These are phyloP conservation scores for Penicillium lividum DNA, from an alignment of 495 filamentous ascomycete species.

Conservation along the genomic window DNA sequence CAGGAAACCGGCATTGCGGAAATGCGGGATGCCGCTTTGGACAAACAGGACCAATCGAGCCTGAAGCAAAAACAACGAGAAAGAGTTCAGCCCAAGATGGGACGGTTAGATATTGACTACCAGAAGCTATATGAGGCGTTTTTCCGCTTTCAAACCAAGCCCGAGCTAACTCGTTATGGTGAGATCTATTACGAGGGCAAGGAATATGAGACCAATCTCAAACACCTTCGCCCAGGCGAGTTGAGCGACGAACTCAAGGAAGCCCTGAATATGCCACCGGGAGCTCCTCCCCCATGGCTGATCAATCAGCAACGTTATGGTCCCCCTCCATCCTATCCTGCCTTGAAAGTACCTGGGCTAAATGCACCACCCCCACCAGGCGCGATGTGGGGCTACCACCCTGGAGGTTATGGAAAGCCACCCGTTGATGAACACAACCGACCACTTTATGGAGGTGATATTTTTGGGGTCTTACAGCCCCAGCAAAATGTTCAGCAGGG, in stretches of 20 bases:
- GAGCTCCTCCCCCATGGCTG: slow-evolving; percentile 93
- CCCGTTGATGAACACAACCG: slow-evolving; percentile 89
- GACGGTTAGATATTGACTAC: slow-evolving; percentile 96
- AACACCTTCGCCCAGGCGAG: slow-evolving; percentile 86
- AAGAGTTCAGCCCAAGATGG: slow-evolving; percentile 93
- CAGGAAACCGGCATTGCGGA: slow-evolving; percentile 96
- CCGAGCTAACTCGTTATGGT: slow-evolving; percentile 87
- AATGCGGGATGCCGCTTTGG: slow-evolving; percentile 94
- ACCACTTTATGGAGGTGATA: slow-evolving; percentile 89
- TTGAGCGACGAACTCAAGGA: slow-evolving; percentile 88
- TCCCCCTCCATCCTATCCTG: slow-evolving; percentile 89
- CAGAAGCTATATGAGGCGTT: slow-evolving; percentile 97
- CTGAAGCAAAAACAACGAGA: slow-evolving; percentile 96
- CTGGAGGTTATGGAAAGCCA: slow-evolving; percentile 94
- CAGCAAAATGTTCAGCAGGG: slow-evolving; percentile 61
- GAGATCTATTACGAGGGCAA: slow-evolving; percentile 99
- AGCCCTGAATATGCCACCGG: slow-evolving; percentile 90
- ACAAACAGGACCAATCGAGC: slow-evolving; percentile 88
- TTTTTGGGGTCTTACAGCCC: slow-evolving; percentile 80
- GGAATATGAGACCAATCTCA: slow-evolving; percentile 93
- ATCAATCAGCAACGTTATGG: slow-evolving; percentile 95
- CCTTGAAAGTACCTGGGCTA: slow-evolving; percentile 87
- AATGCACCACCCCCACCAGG: slow-evolving; percentile 95
- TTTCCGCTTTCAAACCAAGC: slow-evolving; percentile 96
- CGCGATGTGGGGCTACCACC: slow-evolving; percentile 92